Evolutionary conservation across 345 rosid genomes (phyloP), one percentile per base, ranked within the genome.

Genomic region (Populus deltoides): DNA sequence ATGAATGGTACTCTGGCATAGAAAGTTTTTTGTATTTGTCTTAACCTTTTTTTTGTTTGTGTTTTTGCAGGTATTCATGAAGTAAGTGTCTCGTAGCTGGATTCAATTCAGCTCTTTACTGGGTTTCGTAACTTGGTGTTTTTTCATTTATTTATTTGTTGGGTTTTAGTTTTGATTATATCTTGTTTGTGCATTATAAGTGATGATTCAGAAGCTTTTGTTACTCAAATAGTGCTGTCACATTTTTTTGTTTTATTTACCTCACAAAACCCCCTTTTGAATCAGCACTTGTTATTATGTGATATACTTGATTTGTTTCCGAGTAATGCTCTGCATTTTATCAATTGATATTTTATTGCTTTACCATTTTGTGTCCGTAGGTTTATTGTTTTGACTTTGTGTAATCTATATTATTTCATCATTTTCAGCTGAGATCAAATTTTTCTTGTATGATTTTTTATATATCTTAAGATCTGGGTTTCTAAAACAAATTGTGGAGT

Each of bases 31-130:
- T 59, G 27, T n/a, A 59, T 24, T 9, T 59, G 13, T n/a, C 29
- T 59, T n/a, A 59, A 59, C 63, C 63, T 24, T 59, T 29, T 61
- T 12, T 7, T 29, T 65, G 68, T 72, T 22, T 61, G 22, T 75
- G 31, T 75, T 39, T 87, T 82, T 86, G 88, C 91, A 97, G 99
- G 98, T 57, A 97, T 97, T 85, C 99, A 97, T 77, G 99, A 97
- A 94, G 99, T 97, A 91, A 92, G 98, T 88, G 80, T 72, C 73
- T 77, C 61, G 86, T 80, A 70, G 71, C 53, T 82, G 79, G 75
- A 73, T 41, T 9, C 39, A 66, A n/a, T 61, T n/a, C 22, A 4
- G 27, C 29, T 70, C 16, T 16, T 13, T 45, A 24, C 49, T 15
- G 25, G 57, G 13, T 7, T 16, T 67, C 35, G 29, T n/a, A n/a